Percentiles rank a stretch among this genome's conserved stretches.
phyloP scores from a whole-genome alignment of 129 eudicot genomes.

The Flaveria sonorensis region DNA sequence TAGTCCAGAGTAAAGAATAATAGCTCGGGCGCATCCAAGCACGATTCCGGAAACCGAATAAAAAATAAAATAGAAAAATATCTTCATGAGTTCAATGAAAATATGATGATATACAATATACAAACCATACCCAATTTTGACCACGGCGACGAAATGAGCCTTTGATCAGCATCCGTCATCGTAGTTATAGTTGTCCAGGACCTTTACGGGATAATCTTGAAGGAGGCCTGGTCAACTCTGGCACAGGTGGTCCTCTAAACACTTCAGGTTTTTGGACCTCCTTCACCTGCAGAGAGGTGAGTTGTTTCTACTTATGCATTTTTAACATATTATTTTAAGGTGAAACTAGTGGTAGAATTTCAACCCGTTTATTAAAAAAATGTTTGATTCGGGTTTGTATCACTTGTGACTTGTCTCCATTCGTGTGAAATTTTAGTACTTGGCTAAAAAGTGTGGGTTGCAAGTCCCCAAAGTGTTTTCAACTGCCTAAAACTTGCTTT shows the following conservation, averaged over 20 bases:
- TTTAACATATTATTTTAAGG: not conserved
- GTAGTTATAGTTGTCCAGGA: constrained; percentile 61
- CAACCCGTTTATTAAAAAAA: too few relatives aligned
- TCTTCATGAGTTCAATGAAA: constrained; percentile 31
- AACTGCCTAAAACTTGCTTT: not conserved
- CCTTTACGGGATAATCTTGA: constrained; percentile 67
- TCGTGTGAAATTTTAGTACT: too few relatives aligned
- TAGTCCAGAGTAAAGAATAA: constrained; percentile 51
- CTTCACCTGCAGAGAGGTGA: constrained; percentile 42
- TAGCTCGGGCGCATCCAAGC: constrained; percentile 44
- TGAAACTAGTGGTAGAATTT: not conserved
- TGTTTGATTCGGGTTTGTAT: too few relatives aligned
- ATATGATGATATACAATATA: constrained; percentile 64
- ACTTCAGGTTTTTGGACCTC: constrained; percentile 54
- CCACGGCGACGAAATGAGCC: not conserved
- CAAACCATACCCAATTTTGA: constrained; percentile 37
- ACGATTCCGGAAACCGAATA: constrained; percentile 31
- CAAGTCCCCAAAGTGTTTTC: not conserved
- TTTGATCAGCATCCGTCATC: constrained; percentile 34
- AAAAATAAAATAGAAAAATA: constrained; percentile 28
- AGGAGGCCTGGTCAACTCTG: constrained; percentile 51
- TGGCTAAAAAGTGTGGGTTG: not conserved
- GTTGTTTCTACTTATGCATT: not conserved
- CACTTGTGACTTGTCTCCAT: too few relatives aligned
- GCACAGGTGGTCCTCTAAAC: constrained; percentile 35